Evolutionary conservation across 805 yeast species (phyloP).

Genomic region (Grigorovia humatica): DNA sequence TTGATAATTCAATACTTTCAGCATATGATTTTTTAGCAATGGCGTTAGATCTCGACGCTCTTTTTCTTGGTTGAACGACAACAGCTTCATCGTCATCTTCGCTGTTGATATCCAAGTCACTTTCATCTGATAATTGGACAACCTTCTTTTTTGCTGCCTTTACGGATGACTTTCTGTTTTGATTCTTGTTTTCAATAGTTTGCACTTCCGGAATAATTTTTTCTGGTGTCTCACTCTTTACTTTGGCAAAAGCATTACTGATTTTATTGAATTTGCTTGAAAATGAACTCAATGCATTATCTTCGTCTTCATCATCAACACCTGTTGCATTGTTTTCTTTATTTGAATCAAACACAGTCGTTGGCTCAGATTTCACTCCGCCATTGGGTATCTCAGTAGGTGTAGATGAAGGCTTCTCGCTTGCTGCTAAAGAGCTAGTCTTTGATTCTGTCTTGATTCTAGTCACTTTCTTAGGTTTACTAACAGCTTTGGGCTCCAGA

Average conservation of each 20-base stretch:
- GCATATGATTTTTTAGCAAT: constrained; percentile 10
- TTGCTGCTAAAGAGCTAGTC: constrained; percentile 2
- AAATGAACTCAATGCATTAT: constrained; percentile 17
- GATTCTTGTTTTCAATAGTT: neutral
- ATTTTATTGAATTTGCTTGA: constrained; percentile 26
- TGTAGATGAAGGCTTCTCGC: constrained; percentile 3
- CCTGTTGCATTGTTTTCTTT: constrained; percentile 8
- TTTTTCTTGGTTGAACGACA: constrained; percentile 10
- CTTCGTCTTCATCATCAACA: constrained; percentile 7
- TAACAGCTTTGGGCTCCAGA: constrained; percentile 19
- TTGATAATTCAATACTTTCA: constrained; percentile 18
- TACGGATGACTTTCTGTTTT: neutral
- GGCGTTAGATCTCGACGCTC: constrained; percentile 14
- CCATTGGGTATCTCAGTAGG: constrained; percentile 1
- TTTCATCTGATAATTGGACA: constrained; percentile 16
- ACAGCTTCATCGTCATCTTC: constrained; percentile 10
- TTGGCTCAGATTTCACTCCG: neutral
- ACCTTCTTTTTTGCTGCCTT: constrained; percentile 5
- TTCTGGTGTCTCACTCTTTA: constrained; percentile 3
- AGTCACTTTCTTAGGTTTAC: constrained; percentile 16
- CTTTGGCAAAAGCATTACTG: constrained; percentile 21
- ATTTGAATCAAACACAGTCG: constrained; percentile 15
- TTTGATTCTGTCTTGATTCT: constrained; percentile 18
- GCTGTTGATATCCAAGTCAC: constrained; percentile 10
- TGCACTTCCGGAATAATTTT: neutral